Conservation (phyloP, 208 protist genomes). For the Trypanosoma grayi region DNA sequence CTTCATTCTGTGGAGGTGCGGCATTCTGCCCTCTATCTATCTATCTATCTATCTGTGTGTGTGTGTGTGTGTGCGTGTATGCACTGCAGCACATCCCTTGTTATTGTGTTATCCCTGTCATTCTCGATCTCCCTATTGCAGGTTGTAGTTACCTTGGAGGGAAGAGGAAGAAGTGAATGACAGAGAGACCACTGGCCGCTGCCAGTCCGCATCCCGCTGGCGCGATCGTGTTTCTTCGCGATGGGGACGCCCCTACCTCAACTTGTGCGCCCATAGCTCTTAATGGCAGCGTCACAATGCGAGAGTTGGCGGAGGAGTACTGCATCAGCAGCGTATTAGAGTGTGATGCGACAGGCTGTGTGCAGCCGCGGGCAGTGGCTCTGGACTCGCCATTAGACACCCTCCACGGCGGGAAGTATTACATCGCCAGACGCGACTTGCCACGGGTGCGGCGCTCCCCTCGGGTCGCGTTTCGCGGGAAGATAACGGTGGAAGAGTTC, state of each 20-base stretch:
- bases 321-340: slow-evolving; percentile 83
- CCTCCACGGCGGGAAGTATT: slow-evolving; percentile 70
- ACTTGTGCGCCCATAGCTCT: slow-evolving; percentile 49
- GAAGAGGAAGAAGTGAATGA: slow-evolving; percentile 7
- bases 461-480: slow-evolving; percentile 75
- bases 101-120: no score
- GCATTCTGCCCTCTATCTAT: no score
- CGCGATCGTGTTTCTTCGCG: slow-evolving; percentile 48
- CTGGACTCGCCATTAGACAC: slow-evolving; percentile 83
- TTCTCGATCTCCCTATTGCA: no score
- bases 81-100: no score
- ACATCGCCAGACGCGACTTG: slow-evolving; percentile 68
- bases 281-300: slow-evolving; percentile 55
- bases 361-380: slow-evolving; percentile 67
- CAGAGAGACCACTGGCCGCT: neutral
- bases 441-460: slow-evolving; percentile 29
- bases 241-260: slow-evolving; percentile 21
- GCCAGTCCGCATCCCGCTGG: neutral
- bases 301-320: slow-evolving; percentile 73
- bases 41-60: no score
- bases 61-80: no score
- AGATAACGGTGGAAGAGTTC: slow-evolving; percentile 83
- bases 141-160: neutral
- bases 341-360: slow-evolving; percentile 65
- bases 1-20: no score